Base-by-base conservation (phyloP, 257 asterid species). In the Solanum rostratum region DNA sequence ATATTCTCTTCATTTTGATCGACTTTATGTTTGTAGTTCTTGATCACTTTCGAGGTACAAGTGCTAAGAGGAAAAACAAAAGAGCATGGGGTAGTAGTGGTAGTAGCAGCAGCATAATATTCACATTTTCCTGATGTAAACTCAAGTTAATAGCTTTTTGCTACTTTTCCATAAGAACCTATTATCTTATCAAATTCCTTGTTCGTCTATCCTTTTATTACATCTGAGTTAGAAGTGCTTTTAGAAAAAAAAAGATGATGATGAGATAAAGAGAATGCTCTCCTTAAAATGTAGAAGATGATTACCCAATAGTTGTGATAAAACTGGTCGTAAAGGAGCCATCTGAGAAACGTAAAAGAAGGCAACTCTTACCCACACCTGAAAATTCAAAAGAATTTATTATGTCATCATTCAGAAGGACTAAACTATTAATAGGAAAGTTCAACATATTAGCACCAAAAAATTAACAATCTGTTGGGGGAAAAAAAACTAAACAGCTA, bases 321-420 rank as follows among this genome's bases (percentile, higher is more conserved):
- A 95, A 95, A 92, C 98, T 95, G 90, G 98, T 95, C 39, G 98
- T 95, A 94, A 95, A 95, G 90, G 98, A 95, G 85, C 98, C 98
- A 92, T 95, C 98, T 12, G 98, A 95, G 92, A 95, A 95, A 89
- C 98, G 95, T 88, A 95, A 90, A 87, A 95, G 98, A 82, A 95
- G 98, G 94, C 98, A 95, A 94, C 98, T 95, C 94, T 95, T 95
- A 90, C 98, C 98, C 91, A 92, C 95, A 88, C 95, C 95, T 92
- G 91, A 73, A 81, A 53, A 30, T 81, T 81, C 78, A 81, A 81
- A 24, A 81, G 24, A 73, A 22, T 20, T 14, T 66, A 57, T 37
- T 54, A 57, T 24, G 62, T 39, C 84, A 66, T 65, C 15, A 39
- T n/a, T 33, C 41, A 50, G 69, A 52, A 66, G 49, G 14, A 43